Percentiles rank a stretch among this genome's conserved stretches.
These are phyloP conservation scores for Meyerozyma sp. DNA, from an alignment of 1,139 yeast species.

Conservation along the genomic window DNA sequence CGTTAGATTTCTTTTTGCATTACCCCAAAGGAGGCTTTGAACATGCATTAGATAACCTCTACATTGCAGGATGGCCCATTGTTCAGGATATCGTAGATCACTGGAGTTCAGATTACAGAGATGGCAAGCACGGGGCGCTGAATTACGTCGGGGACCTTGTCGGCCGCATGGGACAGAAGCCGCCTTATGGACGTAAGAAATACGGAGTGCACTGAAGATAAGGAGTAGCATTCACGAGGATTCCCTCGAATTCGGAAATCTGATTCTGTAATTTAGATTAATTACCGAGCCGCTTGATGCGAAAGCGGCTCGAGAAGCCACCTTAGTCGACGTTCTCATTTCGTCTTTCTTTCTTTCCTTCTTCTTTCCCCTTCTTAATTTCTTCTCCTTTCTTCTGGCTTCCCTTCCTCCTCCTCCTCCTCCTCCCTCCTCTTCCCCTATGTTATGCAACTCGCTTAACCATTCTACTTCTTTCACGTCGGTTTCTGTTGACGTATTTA, in stretches of 20 bases:
- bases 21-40: slow-evolving; percentile 48
- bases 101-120: slow-evolving; percentile 44
- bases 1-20: slow-evolving; percentile 47
- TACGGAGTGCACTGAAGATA: slow-evolving; percentile 3
- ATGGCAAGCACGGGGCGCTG: slow-evolving; percentile 33
- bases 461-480: background rate
- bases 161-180: slow-evolving; percentile 40
- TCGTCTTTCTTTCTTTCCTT: too few species aligned
- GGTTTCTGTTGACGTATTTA: background rate
- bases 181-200: slow-evolving; percentile 10
- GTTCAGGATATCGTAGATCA: slow-evolving; percentile 47
- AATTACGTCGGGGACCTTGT: slow-evolving; percentile 60
- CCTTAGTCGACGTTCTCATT: too few species aligned
- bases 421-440: too few species aligned
- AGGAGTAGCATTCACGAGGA: too few species aligned
- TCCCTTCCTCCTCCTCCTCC: too few species aligned
- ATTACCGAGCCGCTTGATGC: too few species aligned
- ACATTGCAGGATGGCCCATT: slow-evolving; percentile 50
- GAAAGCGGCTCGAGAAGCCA: too few species aligned
- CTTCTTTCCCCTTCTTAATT: too few species aligned
- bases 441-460: too few species aligned
- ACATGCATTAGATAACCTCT: slow-evolving; percentile 49
- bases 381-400: too few species aligned
- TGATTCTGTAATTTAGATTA: too few species aligned
- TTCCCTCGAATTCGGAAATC: too few species aligned